Percentiles rank a stretch among this genome's conserved stretches.
Evolutionary conservation across 2,329 filamentous ascomycete genomes (phyloP).

Genomic region (Paecilomyces sp.): DNA sequence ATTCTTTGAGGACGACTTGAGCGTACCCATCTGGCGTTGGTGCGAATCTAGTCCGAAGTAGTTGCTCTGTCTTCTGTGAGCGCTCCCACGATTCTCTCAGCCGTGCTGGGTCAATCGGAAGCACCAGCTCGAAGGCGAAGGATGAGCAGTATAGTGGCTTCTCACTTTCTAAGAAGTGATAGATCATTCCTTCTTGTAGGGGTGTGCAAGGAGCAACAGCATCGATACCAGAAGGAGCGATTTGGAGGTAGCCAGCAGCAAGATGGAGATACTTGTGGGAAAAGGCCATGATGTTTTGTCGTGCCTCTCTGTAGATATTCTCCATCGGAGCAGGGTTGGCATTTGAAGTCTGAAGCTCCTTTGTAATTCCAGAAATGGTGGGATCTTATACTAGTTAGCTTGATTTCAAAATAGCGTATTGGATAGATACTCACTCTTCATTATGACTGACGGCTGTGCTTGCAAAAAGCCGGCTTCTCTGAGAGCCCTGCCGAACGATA

Average conservation of each 20-base stretch:
- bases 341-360: conserved; percentile 11
- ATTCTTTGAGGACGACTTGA: conserved; percentile 57
- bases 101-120: conserved; percentile 35
- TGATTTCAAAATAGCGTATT: conserved; percentile 26
- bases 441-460: conserved; percentile 59
- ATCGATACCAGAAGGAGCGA: conserved; percentile 54
- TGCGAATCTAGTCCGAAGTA: conserved; percentile 67
- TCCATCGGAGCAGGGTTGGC: conserved; percentile 3
- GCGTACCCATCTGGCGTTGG: conserved; percentile 67
- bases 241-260: conserved; percentile 47
- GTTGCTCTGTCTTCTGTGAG: conserved; percentile 48
- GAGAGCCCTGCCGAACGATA: conserved; percentile 60
- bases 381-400: conserved; percentile 37
- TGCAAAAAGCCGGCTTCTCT: conserved; percentile 54
- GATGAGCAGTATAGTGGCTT: conserved; percentile 66
- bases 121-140: conserved; percentile 55
- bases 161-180: conserved; percentile 54
- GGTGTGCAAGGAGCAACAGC: conserved; percentile 76
- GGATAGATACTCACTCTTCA: conserved; percentile 47
- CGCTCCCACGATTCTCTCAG: conserved; percentile 54
- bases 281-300: conserved; percentile 57
- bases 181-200: conserved; percentile 80
- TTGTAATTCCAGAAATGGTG: conserved; percentile 33
- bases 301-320: conserved; percentile 39
- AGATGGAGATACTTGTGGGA: conserved; percentile 52